Percentiles rank a stretch among this genome's conserved stretches.
phyloP scores from a whole-genome alignment of 2,329 filamentous ascomycete genomes.

The Phyllosticta citriasiana region DNA sequence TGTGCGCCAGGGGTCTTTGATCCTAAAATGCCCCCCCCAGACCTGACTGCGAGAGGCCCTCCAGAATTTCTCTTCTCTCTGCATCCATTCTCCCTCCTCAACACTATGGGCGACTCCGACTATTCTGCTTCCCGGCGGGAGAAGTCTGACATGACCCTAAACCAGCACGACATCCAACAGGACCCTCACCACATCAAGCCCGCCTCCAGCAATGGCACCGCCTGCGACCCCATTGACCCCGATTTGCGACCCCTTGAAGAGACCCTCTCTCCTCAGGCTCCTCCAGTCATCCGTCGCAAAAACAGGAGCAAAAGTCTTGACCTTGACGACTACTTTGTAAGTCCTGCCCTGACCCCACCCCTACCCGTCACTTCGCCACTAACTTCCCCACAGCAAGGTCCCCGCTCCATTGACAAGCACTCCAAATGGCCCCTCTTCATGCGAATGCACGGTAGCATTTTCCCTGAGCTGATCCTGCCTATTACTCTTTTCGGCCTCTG shows the following conservation, averaged over 20 bases:
- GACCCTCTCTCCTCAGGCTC: background rate
- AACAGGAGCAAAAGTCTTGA: slow-evolving; percentile 23
- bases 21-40: background rate
- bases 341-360: slow-evolving; percentile 15
- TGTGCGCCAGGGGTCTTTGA: too few relatives aligned
- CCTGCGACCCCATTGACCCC: background rate
- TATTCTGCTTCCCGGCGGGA: background rate
- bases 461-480: slow-evolving; percentile 65
- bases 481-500: slow-evolving; percentile 52
- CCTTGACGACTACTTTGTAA: slow-evolving; percentile 52
- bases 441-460: slow-evolving; percentile 64
- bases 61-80: background rate
- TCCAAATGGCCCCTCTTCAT: slow-evolving; percentile 70
- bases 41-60: background rate
- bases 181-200: background rate
- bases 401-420: slow-evolving; percentile 60
- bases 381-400: slow-evolving; percentile 33
- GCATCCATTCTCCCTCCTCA: background rate
- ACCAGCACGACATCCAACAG: background rate
- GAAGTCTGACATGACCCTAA: background rate
- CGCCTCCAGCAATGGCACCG: slow-evolving; percentile 6
- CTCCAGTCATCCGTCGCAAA: slow-evolving; percentile 10
- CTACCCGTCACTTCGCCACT: slow-evolving; percentile 11
- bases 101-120: slow-evolving; percentile 1
- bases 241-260: slow-evolving; percentile 5